Evolutionary conservation across 345 rosid species (phyloP), one percentile per base, ranked within the genome.

Genomic region (Syzygium jambos): DNA sequence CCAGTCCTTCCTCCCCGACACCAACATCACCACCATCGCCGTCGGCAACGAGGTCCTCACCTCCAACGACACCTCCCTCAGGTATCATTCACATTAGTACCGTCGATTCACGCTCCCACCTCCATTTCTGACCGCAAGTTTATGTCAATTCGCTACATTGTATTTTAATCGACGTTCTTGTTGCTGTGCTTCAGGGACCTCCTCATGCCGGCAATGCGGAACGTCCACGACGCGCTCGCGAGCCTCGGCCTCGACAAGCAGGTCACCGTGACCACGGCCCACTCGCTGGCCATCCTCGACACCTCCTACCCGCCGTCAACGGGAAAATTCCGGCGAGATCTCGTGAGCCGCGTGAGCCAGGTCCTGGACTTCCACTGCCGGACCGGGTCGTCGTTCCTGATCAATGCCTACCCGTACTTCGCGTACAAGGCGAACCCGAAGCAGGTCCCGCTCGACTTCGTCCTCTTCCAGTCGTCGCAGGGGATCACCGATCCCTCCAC

Each of bases 21-120:
- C 95, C 21, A 93, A 90, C 6, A 93, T 93, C 91, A 88, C 89
- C 57, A 86, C 89, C 88, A 89, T 92, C 85, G 87, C 92, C 3
- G 89, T 92, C 11, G 95, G 95, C 59, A 93, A 93, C 87, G 95
- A 93, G 86, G 90, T 91, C 51, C 38, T 92, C 29, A 91, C 93
- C 85, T 87, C 89, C 53, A 88, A 89, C 88, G 93, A 91, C 88
- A 85, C 92, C 43, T 63, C 90, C 57, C 54, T 87, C 10, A 87
- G 89, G 23, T 57, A 84, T 49, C 9, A 14, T 68, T 17, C 4
- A 68, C 78, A 38, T 17, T 1, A 38, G 25, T 49, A 41, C 25
- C 80, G 49, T 73, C 80, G 80, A 34, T 34, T 34, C 49, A 19
- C 80, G 12, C 80, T 73, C 49, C 80, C 49, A 0, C 27, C 38